These are phyloP conservation scores for Venturia asperata DNA, from an alignment of 2,329 filamentous ascomycete genomes.

Conservation along the genomic window DNA sequence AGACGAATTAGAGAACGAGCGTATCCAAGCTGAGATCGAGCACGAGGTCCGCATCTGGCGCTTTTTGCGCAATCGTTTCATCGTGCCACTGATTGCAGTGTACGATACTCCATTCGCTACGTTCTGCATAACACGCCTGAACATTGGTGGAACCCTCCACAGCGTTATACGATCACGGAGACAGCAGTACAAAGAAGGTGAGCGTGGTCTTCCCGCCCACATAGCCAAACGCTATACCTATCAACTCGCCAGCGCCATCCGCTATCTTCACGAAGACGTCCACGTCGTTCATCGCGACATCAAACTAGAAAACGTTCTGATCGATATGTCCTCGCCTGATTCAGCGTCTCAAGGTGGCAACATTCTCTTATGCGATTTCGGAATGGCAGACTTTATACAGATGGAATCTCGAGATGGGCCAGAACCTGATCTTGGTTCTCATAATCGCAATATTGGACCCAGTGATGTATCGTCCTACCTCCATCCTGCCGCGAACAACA, in stretches of 20 bases:
- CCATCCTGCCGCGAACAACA: not conserved
- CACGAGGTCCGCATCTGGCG: conserved; percentile 64
- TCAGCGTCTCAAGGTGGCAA: conserved; percentile 46
- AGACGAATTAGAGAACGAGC: conserved; percentile 55
- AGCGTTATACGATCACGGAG: conserved; percentile 46
- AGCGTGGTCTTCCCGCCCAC: conserved; percentile 41
- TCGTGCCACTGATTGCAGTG: conserved; percentile 55
- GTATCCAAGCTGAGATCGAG: conserved; percentile 59
- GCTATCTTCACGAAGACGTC: conserved; percentile 62
- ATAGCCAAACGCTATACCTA: conserved; percentile 55
- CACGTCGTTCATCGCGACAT: conserved; percentile 60
- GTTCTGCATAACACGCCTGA: conserved; percentile 60
- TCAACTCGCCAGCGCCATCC: conserved; percentile 56
- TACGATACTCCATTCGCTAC: conserved; percentile 63
- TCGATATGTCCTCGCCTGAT: conserved; percentile 47
- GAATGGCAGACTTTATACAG: conserved; percentile 60
- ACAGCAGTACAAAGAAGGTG: conserved; percentile 10
- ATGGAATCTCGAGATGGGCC: conserved; percentile 44
- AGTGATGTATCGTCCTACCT: conserved; percentile 29
- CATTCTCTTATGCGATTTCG: conserved; percentile 60
- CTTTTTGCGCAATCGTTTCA: conserved; percentile 54
- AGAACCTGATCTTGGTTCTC: conserved; percentile 44
- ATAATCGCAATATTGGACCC: conserved; percentile 44
- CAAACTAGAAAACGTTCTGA: conserved; percentile 61
- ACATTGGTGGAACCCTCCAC: conserved; percentile 57